Conservation (phyloP, 306 rosid species). For the Prinsepia uniflora region DNA sequence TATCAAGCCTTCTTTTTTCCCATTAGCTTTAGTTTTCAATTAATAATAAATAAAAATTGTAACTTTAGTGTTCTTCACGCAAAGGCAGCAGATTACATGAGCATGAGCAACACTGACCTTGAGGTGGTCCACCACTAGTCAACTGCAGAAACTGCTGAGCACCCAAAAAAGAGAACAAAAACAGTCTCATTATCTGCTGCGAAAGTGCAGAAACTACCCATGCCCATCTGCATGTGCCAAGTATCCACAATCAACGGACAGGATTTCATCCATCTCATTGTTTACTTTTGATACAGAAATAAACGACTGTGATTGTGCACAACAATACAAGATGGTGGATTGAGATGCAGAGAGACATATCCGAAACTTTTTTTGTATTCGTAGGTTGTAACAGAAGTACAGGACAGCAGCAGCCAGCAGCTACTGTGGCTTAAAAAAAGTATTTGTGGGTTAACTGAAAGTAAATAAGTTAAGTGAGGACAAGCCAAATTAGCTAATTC, state of each 20-base stretch:
- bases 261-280: not conserved
- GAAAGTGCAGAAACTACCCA: not conserved
- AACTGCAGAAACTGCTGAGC: constrained; percentile 7
- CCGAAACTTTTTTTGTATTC: not conserved
- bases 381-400: not conserved
- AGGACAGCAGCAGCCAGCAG: not conserved
- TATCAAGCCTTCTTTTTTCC: not conserved
- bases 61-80: constrained; percentile 31
- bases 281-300: too few relatives aligned
- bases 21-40: not conserved
- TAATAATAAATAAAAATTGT: not conserved
- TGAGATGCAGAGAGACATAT: not conserved
- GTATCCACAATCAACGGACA: not conserved
- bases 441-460: constrained; percentile 2
- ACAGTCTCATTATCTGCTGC: not conserved
- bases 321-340: too few relatives aligned
- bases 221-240: not conserved
- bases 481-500: not conserved
- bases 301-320: not conserved
- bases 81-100: constrained; percentile 14
- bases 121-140: constrained; percentile 36
- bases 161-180: not conserved
- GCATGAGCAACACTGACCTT: constrained; percentile 17
- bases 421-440: not conserved
- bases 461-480: not conserved